phyloP scores from a whole-genome alignment of 129 eudicot species.

The Artemisia argyi region DNA sequence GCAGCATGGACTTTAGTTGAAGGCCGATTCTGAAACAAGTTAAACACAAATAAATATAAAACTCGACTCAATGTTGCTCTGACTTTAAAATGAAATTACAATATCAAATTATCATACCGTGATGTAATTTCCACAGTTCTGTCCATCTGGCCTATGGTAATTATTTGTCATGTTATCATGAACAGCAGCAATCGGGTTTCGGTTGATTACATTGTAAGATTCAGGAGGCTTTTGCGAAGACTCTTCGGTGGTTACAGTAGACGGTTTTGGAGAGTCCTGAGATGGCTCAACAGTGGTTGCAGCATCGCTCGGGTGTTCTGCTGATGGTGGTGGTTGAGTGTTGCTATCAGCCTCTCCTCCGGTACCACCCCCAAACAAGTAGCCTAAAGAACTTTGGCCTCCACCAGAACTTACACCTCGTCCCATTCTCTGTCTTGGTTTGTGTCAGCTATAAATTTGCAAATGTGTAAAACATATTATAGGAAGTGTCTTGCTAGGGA shows the following conservation, averaged over 20 bases:
- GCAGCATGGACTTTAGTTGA: constrained; percentile 60
- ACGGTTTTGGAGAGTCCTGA: constrained; percentile 26
- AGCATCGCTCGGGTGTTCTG: constrained; percentile 22
- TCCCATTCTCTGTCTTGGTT: constrained; percentile 44
- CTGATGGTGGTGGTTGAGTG: constrained; percentile 40
- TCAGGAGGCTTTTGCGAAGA: constrained; percentile 27
- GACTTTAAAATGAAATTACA: background rate
- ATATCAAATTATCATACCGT: constrained; percentile 44
- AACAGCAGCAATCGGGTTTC: constrained; percentile 26
- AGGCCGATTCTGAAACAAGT: constrained; percentile 44
- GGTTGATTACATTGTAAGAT: constrained; percentile 34
- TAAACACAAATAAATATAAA: background rate
- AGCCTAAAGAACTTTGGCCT: constrained; percentile 78
- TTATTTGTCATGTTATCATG: constrained; percentile 50
- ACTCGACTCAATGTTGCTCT: background rate
- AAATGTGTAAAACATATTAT: too few species aligned
- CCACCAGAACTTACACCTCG: constrained; percentile 87
- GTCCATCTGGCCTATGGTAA: constrained; percentile 73
- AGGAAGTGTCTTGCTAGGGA: too few species aligned
- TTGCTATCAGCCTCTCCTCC: constrained; percentile 22
- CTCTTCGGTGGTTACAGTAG: constrained; percentile 16
- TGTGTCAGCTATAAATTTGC: background rate
- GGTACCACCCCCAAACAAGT: constrained; percentile 54
- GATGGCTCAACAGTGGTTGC: constrained; percentile 32
- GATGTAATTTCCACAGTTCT: constrained; percentile 76